A percentile compares a stretch with the other conserved stretches of the same genome.
Conservation (phyloP, 306 rosid species). For the Vachellia collinsii region DNA sequence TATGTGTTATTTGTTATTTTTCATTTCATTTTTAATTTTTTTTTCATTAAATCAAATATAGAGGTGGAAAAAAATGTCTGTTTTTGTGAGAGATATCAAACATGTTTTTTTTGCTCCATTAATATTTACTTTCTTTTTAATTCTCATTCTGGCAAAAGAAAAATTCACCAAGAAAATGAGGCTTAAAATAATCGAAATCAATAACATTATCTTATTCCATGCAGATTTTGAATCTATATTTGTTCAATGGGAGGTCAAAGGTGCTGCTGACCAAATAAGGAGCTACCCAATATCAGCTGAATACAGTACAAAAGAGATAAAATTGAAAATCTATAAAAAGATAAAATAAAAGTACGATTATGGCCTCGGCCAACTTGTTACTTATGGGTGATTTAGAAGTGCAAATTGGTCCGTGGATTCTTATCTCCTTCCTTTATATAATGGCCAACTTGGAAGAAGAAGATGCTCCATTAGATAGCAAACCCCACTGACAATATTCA, state of each 20-base stretch:
- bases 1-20: no score
- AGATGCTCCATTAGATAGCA: constrained; percentile 23
- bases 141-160: not conserved
- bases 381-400: not conserved
- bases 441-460: constrained; percentile 30
- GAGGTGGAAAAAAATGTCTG: no score
- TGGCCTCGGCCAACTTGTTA: not conserved
- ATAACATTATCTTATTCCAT: not conserved
- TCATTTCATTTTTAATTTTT: no score
- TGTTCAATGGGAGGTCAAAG: not conserved
- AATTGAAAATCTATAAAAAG: not conserved
- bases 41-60: no score
- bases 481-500: constrained; percentile 21
- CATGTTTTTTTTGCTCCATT: not conserved
- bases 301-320: not conserved
- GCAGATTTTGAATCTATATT: not conserved
- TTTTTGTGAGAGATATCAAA: not conserved
- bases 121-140: not conserved
- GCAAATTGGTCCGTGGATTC: constrained; percentile 19
- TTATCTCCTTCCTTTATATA: constrained; percentile 14
- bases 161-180: not conserved
- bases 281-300: not conserved
- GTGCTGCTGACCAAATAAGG: not conserved
- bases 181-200: not conserved
- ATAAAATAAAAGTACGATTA: not conserved